Evolutionary conservation across 2,329 filamentous ascomycete genomes (phyloP), one percentile per base, ranked within the genome.

Genomic region (Pestalotiopsis sp.): DNA sequence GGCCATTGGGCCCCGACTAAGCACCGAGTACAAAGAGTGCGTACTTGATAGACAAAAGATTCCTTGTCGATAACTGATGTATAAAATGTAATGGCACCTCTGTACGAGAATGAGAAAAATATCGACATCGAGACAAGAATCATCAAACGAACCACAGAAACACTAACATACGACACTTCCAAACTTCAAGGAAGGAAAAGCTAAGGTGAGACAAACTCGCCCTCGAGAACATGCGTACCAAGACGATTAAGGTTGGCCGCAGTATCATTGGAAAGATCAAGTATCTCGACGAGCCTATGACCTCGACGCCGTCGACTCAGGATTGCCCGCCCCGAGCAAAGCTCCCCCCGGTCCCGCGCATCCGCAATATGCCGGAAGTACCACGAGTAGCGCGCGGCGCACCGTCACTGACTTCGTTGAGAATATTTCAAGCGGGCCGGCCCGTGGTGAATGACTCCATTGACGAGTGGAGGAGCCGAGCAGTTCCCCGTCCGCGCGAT

Each of bases 251-350:
- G 24, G 30, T 20, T 2, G 39, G 39, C 24, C 17, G 62, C 22
- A 65, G 62, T 20, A 65, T 65, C 40, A 56, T 55, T 35, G 62
- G 62, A 38, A 65, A 65, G 39, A 65, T 65, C 62, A 55, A 55
- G 17, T 65, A 65, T 17, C 4, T 30, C n/a, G 39, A 44, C 38
- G 61, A 44, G 20, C 20, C 61, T 2, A 48, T 64, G 38, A 64
- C 17, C 17, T 20, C 58, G 6, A 52, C 20, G 10, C 4, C 20
- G 3, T 52, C 61, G 3, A n/a, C 14, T 17, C n/a, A 4, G 20
- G 61, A 64, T 2, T 64, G 13, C n/a, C 39, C 61, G 2, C 58
- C 58, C 17, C 17, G 61, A 14, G 61, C 7, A 9, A n/a, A n/a
- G 6, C 17, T 22, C 6, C 44, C 44, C 3, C 44, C 44, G 7